Conservation (phyloP, 805 yeast genomes). For the Cyberlindnera subsufficiens region DNA sequence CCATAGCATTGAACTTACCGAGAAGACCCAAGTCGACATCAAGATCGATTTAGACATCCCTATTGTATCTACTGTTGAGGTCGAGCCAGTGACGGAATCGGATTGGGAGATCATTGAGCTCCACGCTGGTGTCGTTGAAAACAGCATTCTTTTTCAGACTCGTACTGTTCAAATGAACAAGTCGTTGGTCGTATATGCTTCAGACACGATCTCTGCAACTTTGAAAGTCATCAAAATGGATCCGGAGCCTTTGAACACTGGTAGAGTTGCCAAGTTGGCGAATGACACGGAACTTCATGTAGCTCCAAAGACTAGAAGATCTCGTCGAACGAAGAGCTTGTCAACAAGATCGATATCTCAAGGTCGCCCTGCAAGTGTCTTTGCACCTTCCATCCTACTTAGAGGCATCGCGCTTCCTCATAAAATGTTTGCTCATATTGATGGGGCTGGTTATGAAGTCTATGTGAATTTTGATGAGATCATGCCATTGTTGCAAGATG, state of each 20-base stretch:
- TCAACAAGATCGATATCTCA: slow-evolving; percentile 21
- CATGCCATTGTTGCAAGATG: slow-evolving; percentile 27
- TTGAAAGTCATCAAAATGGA: slow-evolving; percentile 46
- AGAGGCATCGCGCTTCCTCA: slow-evolving; percentile 59
- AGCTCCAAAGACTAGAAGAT: slow-evolving; percentile 55
- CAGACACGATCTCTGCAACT: slow-evolving; percentile 53
- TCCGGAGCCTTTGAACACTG: slow-evolving; percentile 26
- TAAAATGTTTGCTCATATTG: slow-evolving; percentile 24
- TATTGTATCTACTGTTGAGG: slow-evolving; percentile 54
- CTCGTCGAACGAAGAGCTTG: slow-evolving; percentile 16
- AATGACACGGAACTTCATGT: slow-evolving; percentile 68
- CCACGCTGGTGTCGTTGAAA: slow-evolving; percentile 73
- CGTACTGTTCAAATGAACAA: slow-evolving; percentile 63
- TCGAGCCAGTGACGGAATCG: slow-evolving; percentile 69
- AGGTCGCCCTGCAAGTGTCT: slow-evolving; percentile 17
- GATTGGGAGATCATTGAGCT: slow-evolving; percentile 92
- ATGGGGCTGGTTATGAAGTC: slow-evolving; percentile 31
- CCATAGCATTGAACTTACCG: slow-evolving; percentile 38
- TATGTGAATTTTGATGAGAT: slow-evolving; percentile 39
- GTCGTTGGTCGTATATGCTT: slow-evolving; percentile 62
- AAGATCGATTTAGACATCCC: slow-evolving; percentile 43
- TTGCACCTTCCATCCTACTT: slow-evolving; percentile 33
- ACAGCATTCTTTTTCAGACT: slow-evolving; percentile 69
- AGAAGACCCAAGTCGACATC: slow-evolving; percentile 35
- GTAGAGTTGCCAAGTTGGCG: slow-evolving; percentile 43